Evolutionary conservation across 768 basidiomycete genomes (phyloP), one percentile per base, ranked within the genome.

Genomic region (Phanerochaete sordida): DNA sequence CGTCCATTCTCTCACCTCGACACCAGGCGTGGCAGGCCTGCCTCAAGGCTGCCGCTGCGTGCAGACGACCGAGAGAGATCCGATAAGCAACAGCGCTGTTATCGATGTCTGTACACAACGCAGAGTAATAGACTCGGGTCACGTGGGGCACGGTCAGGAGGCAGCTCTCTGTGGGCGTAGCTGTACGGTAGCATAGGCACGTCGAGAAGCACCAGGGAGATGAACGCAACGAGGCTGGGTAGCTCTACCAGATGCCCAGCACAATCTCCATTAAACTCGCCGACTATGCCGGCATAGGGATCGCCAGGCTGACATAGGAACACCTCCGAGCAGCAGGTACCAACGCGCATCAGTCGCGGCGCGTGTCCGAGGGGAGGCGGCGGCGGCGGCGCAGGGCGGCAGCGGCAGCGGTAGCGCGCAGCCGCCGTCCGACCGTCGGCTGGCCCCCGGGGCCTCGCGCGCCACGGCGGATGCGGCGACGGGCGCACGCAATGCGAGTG

Each of bases 71-170:
- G 11, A 61, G 60, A n/a, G 51, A 51, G 54, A 61, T 61, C 60
- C 46, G 60, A 61, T 61, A 61, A 56, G 60, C 54, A 56, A 51
- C 47, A 43, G 35, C 53, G 11, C 8, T 57, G 56, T 56, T 57
- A 61, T 61, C 60, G 60, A 61, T 61, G 51, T 13, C 53, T 11
- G 27, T 30, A 43, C 27, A 49, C 27, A 21, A 27, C n/a, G 43
- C 27, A 27, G 37, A 23, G 37, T 35, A 56, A 56, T 61, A 61
- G 53, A 56, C 60, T 47, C 55, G 47, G 31, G 54, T 61, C 60
- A 61, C 60, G 60, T 61, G 60, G 13, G 28, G 3, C 19, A 6
- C 26, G 31, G n/a, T 30, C 45, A 57, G 28, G 31, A 26, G 21
- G 24, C 39, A 43, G 19, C 8, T 4, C 39, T 12, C 39, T 43